phyloP scores from a whole-genome alignment of 176 grass and related monocot species.

The Saccharum spontaneum region DNA sequence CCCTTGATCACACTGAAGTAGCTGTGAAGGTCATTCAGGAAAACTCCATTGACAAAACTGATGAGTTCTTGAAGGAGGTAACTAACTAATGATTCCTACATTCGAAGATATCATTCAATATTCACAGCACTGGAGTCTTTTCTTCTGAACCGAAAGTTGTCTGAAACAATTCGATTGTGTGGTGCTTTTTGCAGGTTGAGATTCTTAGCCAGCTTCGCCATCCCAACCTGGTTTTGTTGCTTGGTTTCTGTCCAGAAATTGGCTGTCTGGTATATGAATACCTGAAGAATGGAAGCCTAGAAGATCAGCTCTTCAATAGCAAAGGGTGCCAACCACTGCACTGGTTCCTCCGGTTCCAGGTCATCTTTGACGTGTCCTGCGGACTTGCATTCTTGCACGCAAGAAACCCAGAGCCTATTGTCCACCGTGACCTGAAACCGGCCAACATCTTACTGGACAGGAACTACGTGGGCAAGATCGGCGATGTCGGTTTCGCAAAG shows the following conservation, averaged over 20 bases:
- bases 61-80: conserved; percentile 83
- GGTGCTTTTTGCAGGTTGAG: conserved; percentile 53
- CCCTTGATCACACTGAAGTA: conserved; percentile 76
- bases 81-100: neutral
- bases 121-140: neutral
- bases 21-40: conserved; percentile 87
- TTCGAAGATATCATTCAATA: neutral
- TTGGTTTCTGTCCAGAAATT: conserved; percentile 78
- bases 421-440: conserved; percentile 91
- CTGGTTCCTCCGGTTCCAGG: conserved; percentile 70
- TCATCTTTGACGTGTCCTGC: conserved; percentile 71
- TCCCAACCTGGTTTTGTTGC: conserved; percentile 74
- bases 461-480: conserved; percentile 76
- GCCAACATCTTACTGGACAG: conserved; percentile 79
- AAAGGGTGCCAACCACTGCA: conserved; percentile 51
- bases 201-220: conserved; percentile 87
- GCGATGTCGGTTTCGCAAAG: conserved; percentile 88
- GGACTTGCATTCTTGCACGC: conserved; percentile 83
- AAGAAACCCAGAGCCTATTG: conserved; percentile 69
- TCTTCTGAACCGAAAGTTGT: neutral
- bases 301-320: conserved; percentile 61
- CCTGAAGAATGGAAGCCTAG: conserved; percentile 79
- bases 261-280: conserved; percentile 79
- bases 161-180: neutral
- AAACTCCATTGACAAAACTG: conserved; percentile 60